Evolutionary conservation across 768 basidiomycete genomes (phyloP).

Genomic region (Hydnomerulius pinastri): DNA sequence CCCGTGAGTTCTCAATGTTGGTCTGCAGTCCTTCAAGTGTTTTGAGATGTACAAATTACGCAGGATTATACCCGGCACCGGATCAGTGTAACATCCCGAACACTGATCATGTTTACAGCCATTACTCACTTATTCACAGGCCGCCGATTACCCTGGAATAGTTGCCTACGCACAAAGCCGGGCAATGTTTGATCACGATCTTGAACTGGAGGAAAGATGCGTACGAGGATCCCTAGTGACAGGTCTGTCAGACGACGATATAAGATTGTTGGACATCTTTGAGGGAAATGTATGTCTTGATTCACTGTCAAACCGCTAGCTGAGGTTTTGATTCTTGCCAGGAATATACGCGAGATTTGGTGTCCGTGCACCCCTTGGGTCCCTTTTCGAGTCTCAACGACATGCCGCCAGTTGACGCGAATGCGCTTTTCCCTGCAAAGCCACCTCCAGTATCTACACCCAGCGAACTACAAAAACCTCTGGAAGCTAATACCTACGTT

Average conservation of each 20-base stretch:
- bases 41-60: not conserved
- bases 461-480: slow-evolving; percentile 33
- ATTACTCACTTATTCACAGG: slow-evolving; percentile 35
- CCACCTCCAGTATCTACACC: slow-evolving; percentile 43
- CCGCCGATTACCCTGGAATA: slow-evolving; percentile 83
- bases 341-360: slow-evolving; percentile 69
- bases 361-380: slow-evolving; percentile 59
- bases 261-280: slow-evolving; percentile 73
- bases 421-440: slow-evolving; percentile 41
- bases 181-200: slow-evolving; percentile 47
- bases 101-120: not conserved
- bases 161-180: slow-evolving; percentile 57
- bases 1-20: slow-evolving; percentile 46
- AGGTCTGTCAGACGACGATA: slow-evolving; percentile 67
- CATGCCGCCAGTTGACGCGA: slow-evolving; percentile 19
- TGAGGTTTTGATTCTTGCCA: slow-evolving; percentile 29
- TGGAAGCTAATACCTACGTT: slow-evolving; percentile 73
- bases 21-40: not conserved
- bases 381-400: slow-evolving; percentile 37
- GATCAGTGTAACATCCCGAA: slow-evolving; percentile 53
- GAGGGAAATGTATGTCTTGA: slow-evolving; percentile 67
- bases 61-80: slow-evolving; percentile 83
- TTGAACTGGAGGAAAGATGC: slow-evolving; percentile 60
- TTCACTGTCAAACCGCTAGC: not conserved
- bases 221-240: slow-evolving; percentile 80